Percentiles rank a stretch among this genome's conserved stretches.
phyloP scores from a whole-genome alignment of 768 basidiomycete genomes.

The Tulasnella sp. region DNA sequence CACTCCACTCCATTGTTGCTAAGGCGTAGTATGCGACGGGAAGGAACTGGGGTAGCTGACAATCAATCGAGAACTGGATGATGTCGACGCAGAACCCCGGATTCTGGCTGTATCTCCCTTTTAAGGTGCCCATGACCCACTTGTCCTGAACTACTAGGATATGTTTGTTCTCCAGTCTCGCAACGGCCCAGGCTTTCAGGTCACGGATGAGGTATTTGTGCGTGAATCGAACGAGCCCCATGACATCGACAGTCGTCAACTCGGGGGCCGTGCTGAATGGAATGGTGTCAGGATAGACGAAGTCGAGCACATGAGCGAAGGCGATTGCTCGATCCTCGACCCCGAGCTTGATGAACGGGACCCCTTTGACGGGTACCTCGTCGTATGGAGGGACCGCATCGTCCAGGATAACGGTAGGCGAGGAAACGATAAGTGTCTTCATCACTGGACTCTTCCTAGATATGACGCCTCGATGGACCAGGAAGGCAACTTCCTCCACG shows the following conservation, averaged over 20 bases:
- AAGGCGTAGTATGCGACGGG: neutral
- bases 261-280: neutral
- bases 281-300: neutral
- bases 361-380: neutral
- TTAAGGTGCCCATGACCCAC: neutral
- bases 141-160: neutral
- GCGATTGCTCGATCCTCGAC: neutral
- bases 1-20: neutral
- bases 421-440: neutral
- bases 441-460: neutral
- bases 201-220: neutral
- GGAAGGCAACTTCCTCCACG: neutral
- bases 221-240: neutral
- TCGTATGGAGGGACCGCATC: neutral
- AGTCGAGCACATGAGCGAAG: neutral
- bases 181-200: neutral
- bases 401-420: neutral
- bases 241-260: neutral
- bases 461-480: neutral
- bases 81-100: neutral
- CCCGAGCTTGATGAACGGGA: neutral
- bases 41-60: neutral
- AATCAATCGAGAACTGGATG: neutral
- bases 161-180: neutral
- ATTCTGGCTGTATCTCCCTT: neutral